A percentile compares a stretch with the other conserved stretches of the same genome.
Evolutionary conservation across 83 land plant genomes (phyloP).

Genomic region (Larix sibirica): DNA sequence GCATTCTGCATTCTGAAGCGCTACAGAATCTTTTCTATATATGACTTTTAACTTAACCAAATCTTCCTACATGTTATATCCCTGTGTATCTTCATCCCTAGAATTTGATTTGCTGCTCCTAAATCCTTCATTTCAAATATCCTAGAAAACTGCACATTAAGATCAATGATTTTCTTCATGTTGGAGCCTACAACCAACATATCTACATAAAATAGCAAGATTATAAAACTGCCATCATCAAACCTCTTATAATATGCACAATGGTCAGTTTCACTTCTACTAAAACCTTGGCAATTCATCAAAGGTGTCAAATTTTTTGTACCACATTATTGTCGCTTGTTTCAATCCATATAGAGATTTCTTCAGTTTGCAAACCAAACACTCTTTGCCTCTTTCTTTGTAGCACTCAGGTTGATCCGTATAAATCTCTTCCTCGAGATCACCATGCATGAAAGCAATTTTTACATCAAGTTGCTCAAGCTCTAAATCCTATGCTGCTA

Average conservation of each 20-base stretch:
- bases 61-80: slow-evolving; percentile 7
- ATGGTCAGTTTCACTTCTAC: slow-evolving; percentile 12
- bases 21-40: slow-evolving; percentile 17
- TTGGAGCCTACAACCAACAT: not conserved
- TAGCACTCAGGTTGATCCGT: slow-evolving; percentile 24
- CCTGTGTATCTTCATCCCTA: slow-evolving; percentile 28
- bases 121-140: slow-evolving; percentile 32
- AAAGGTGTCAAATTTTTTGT: slow-evolving; percentile 27
- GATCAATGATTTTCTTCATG: slow-evolving; percentile 7
- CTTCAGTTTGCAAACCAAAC: slow-evolving; percentile 16
- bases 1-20: slow-evolving; percentile 12
- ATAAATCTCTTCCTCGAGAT: slow-evolving; percentile 27
- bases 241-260: slow-evolving; percentile 17
- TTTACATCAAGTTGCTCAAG: slow-evolving; percentile 33
- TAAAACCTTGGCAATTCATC: slow-evolving; percentile 8
- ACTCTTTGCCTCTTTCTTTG: slow-evolving; percentile 16
- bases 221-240: not conserved
- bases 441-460: slow-evolving; percentile 27
- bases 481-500: slow-evolving; percentile 19
- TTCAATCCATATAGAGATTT: slow-evolving; percentile 19
- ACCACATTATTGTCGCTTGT: slow-evolving; percentile 23
- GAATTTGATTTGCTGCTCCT: slow-evolving; percentile 22
- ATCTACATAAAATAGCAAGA: not conserved
- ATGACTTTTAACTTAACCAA: slow-evolving; percentile 6
- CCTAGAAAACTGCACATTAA: slow-evolving; percentile 1